Evolutionary conservation across 805 yeast species (phyloP), one percentile per base, ranked within the genome.

Genomic region (Danielia reshetovae): DNA sequence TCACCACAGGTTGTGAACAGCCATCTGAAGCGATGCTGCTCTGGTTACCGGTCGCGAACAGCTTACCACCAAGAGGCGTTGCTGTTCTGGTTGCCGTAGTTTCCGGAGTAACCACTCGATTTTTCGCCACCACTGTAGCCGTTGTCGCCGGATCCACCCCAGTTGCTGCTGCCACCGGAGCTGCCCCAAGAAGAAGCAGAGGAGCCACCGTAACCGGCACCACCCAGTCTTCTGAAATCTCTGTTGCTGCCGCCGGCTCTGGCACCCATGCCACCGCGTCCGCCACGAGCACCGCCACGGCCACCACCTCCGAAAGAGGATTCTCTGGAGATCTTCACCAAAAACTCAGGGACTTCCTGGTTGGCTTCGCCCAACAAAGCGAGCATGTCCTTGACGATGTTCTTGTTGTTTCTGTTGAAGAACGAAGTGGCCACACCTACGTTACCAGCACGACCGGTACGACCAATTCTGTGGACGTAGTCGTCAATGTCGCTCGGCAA

Each of bases 371-470:
- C 61, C 57, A 93, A 79, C 52, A 93, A 76, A 36, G 86, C 95
- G 56, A 87, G 65, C 62, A 93, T 70, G 45, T 88, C 96, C 64
- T 85, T 85, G 49, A 79, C 90, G 54, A 94, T 75, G 59, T 88
- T 88, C 59, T 75, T 79, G 79, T 88, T 93, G 62, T 83, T 84
- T 72, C 97, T 85, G 83, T 93, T 93, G 71, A 93, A 86, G 74
- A 93, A 93, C 33, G 99, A 95, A 49, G 97, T 89, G 48, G 99
- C 97, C 54, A 85, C 75, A 85, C 99, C 99, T 44, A 84, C 81
- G 73, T 93, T 93, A 77, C 98, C 98, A 56, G 99, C 99, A 81
- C 99, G 93, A 70, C 98, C 99, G 59, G 99, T 93, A 81, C 98
- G 90, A 79, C 98, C 98, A 61, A 93, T 93, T 74, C 98, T 85